Percentiles rank a stretch among this genome's conserved stretches.
These are phyloP conservation scores for Plenodomus biglobosus DNA, from an alignment of 2,329 filamentous ascomycete genomes.

Conservation along the genomic window DNA sequence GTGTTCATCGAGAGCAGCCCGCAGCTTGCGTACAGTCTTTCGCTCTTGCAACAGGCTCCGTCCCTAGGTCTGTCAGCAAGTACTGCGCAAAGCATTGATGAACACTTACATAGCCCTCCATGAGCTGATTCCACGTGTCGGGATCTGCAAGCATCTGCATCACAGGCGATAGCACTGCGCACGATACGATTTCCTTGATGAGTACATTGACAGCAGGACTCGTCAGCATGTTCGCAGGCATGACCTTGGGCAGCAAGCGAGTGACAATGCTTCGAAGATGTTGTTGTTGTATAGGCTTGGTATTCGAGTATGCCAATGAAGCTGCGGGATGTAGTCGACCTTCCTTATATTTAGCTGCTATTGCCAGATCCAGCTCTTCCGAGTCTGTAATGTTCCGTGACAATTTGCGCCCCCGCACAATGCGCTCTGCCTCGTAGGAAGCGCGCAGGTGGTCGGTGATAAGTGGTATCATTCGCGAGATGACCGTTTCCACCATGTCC, in stretches of 20 bases:
- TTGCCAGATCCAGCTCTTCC: slow-evolving; percentile 91
- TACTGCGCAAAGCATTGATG: slow-evolving; percentile 9
- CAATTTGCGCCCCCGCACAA: slow-evolving; percentile 82
- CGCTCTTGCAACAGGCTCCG: slow-evolving; percentile 88
- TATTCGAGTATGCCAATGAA: slow-evolving; percentile 78
- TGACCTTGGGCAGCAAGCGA: slow-evolving; percentile 70
- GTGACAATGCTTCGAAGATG: slow-evolving; percentile 77
- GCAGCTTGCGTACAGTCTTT: slow-evolving; percentile 88
- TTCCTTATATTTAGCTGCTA: slow-evolving; percentile 90
- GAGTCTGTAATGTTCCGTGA: slow-evolving; percentile 92
- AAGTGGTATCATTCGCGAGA: slow-evolving; percentile 81
- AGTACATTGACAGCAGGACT: slow-evolving; percentile 80
- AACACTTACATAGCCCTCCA: slow-evolving; percentile 71
- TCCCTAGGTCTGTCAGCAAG: slow-evolving; percentile 52
- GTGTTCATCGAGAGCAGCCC: slow-evolving; percentile 91
- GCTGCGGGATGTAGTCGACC: slow-evolving; percentile 87
- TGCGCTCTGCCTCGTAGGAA: slow-evolving; percentile 85
- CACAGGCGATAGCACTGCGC: slow-evolving; percentile 82
- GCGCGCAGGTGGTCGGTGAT: slow-evolving; percentile 86
- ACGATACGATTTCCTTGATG: slow-evolving; percentile 86
- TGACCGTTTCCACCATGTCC: slow-evolving; percentile 81
- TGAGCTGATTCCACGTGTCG: slow-evolving; percentile 95
- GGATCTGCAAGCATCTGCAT: slow-evolving; percentile 82
- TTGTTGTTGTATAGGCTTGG: slow-evolving; percentile 81
- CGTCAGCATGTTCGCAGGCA: slow-evolving; percentile 72